Evolutionary conservation across 352 stramenopile species (phyloP).

Genomic region (Phytophthora vignae): DNA sequence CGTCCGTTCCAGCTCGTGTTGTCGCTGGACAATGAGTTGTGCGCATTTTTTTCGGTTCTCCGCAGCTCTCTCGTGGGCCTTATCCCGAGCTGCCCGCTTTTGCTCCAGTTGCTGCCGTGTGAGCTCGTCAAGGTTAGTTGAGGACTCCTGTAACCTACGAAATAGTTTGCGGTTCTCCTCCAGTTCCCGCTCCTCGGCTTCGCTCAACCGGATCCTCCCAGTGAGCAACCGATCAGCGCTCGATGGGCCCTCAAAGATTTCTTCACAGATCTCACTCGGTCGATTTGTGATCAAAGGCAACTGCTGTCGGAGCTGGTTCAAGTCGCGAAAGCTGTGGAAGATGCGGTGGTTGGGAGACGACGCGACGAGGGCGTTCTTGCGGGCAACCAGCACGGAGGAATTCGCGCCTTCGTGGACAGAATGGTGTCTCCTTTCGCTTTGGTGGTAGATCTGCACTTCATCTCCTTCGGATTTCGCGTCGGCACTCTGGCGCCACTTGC

Average conservation of each 20-base stretch:
- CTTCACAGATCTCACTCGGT: constrained; percentile 10
- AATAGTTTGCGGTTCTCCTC: constrained; percentile 46
- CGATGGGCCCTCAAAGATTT: constrained; percentile 4
- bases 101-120: constrained; percentile 42
- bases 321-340: constrained; percentile 48
- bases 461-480: constrained; percentile 24
- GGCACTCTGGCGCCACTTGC: constrained; percentile 52
- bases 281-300: constrained; percentile 40
- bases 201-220: constrained; percentile 19
- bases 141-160: constrained; percentile 47
- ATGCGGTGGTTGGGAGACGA: constrained; percentile 41
- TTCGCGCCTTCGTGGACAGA: constrained; percentile 17
- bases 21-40: constrained; percentile 19
- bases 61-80: constrained; percentile 43
- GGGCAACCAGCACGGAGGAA: constrained; percentile 34
- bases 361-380: constrained; percentile 39
- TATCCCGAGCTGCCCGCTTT: constrained; percentile 36
- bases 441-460: constrained; percentile 13
- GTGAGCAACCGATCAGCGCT: neutral
- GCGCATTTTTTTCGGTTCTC: constrained; percentile 41
- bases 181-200: constrained; percentile 20
- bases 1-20: constrained; percentile 12
- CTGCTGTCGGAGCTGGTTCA: constrained; percentile 55
- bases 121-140: constrained; percentile 43
- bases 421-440: constrained; percentile 21